phyloP scores from a whole-genome alignment of 2,329 filamentous ascomycete genomes.

The Claviceps cyperi region DNA sequence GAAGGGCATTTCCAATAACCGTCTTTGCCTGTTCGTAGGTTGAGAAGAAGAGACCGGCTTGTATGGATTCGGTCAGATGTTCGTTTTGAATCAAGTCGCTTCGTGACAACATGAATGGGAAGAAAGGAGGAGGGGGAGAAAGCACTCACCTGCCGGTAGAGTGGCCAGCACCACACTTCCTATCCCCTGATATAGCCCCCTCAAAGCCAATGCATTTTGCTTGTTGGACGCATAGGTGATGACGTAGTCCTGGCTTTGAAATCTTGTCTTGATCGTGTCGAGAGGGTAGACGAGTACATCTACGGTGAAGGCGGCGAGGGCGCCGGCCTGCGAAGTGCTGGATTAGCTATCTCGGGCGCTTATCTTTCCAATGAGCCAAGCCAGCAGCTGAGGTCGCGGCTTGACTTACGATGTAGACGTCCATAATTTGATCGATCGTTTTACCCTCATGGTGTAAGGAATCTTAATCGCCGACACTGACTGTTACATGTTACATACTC shows the following conservation, averaged over 20 bases:
- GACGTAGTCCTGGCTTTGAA: conserved; percentile 65
- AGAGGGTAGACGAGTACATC: conserved; percentile 77
- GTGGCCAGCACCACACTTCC: conserved; percentile 76
- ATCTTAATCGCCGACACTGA: too few species aligned
- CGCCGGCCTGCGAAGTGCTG: conserved; percentile 52
- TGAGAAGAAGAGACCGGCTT: conserved; percentile 77
- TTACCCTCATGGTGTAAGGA: neutral
- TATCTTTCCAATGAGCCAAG: too few species aligned
- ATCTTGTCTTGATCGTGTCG: conserved; percentile 78
- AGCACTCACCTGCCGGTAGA: conserved; percentile 57
- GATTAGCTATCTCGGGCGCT: too few species aligned
- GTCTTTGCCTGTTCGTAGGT: conserved; percentile 70
- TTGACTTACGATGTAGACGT: conserved; percentile 18
- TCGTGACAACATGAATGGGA: too few species aligned
- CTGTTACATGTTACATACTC: neutral
- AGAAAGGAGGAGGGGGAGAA: neutral
- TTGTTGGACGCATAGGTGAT: conserved; percentile 47
- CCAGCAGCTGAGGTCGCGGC: neutral
- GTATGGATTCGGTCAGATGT: neutral
- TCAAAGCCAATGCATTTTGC: conserved; percentile 39
- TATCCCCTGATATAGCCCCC: conserved; percentile 75
- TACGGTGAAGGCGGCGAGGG: conserved; percentile 71
- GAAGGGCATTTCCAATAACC: conserved; percentile 37
- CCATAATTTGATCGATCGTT: conserved; percentile 7
- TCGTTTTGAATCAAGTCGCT: too few species aligned